Conservation (phyloP, 169 alveolate genomes). For the Cryptosporidium baileyi region DNA sequence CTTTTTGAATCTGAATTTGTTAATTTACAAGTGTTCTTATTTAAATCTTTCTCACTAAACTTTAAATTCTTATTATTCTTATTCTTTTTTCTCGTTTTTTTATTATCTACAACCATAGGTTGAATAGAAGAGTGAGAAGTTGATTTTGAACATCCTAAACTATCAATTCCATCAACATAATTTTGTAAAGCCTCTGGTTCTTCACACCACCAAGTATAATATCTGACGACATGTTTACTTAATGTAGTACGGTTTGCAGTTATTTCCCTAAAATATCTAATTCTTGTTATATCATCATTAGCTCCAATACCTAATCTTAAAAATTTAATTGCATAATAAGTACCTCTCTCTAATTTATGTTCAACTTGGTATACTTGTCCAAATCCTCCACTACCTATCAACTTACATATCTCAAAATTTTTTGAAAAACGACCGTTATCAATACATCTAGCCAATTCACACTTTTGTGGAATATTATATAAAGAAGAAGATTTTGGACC, state of each 20-base stretch:
- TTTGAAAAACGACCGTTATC: constrained; percentile 87
- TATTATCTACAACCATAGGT: constrained; percentile 19
- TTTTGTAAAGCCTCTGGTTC: constrained; percentile 87
- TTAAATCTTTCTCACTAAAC: neutral
- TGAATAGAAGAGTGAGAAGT: constrained; percentile 65
- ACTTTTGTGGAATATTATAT: constrained; percentile 40
- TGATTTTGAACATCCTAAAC: constrained; percentile 78
- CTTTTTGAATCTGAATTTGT: neutral
- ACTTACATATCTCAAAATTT: constrained; percentile 81
- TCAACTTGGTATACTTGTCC: constrained; percentile 87
- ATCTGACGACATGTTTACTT: constrained; percentile 88
- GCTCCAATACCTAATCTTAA: constrained; percentile 81
- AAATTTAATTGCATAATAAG: constrained; percentile 85
- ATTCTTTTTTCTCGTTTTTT: neutral
- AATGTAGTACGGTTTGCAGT: constrained; percentile 86
- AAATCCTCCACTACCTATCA: constrained; percentile 90
- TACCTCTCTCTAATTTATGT: constrained; percentile 87
- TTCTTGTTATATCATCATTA: constrained; percentile 81
- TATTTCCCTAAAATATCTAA: constrained; percentile 86
- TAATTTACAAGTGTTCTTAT: neutral
- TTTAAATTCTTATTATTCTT: neutral
- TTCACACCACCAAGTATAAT: constrained; percentile 92
- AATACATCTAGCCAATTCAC: constrained; percentile 54
- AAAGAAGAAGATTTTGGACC: constrained; percentile 53
- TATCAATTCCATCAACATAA: constrained; percentile 77